Conservation (phyloP, 768 basidiomycete genomes). For the Leucogyrophana mollusca region DNA sequence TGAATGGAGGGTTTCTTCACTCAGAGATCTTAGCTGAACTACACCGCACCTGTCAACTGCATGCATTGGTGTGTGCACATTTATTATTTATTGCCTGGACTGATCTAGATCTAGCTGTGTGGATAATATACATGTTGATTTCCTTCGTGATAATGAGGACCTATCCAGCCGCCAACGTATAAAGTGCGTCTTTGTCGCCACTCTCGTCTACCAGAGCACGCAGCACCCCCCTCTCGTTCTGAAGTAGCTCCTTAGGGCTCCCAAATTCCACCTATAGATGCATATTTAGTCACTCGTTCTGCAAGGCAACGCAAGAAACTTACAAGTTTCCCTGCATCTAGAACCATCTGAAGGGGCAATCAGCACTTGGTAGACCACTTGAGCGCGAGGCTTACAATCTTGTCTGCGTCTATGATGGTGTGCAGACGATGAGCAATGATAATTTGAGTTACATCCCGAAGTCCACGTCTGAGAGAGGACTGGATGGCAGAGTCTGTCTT, state of each 20-base stretch:
- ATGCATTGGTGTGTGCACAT: too few species aligned
- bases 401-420: slow-evolving; percentile 63
- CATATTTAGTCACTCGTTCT: background rate
- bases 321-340: slow-evolving; percentile 40
- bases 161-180: slow-evolving; percentile 32
- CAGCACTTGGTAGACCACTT: background rate
- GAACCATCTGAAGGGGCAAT: slow-evolving; percentile 34
- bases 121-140: too few species aligned
- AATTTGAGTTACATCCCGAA: slow-evolving; percentile 48
- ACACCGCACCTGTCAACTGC: too few species aligned
- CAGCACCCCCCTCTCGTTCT: slow-evolving; percentile 49
- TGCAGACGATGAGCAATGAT: slow-evolving; percentile 61
- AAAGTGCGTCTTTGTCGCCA: slow-evolving; percentile 47
- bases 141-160: too few species aligned
- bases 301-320: slow-evolving; percentile 12
- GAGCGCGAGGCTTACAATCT: slow-evolving; percentile 40
- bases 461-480: slow-evolving; percentile 46
- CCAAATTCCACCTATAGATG: slow-evolving; percentile 46
- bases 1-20: too few species aligned
- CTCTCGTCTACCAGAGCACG: slow-evolving; percentile 58
- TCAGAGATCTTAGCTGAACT: too few species aligned
- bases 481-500: slow-evolving; percentile 59
- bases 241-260: slow-evolving; percentile 47
- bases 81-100: too few species aligned
- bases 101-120: too few species aligned